Conservation (phyloP, 768 basidiomycete genomes). For the Amanita jacksonii region DNA sequence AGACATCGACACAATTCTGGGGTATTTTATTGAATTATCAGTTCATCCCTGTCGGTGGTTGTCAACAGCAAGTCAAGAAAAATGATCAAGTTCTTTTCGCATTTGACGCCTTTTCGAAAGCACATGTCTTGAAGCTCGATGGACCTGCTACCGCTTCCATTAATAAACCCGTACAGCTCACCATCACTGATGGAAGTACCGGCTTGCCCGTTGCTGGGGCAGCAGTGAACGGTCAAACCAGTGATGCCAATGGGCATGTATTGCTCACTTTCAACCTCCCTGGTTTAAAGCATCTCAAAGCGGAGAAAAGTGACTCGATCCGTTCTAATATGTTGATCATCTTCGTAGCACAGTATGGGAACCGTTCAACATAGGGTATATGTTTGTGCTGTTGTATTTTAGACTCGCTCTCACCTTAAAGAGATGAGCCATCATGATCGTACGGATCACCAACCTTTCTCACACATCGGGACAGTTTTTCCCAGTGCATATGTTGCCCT, state of each 20-base stretch:
- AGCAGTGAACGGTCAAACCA: constrained; percentile 16
- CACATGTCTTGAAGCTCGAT: constrained; percentile 24
- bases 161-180: constrained; percentile 20
- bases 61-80: constrained; percentile 25
- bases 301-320: constrained; percentile 20
- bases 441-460: too few relatives aligned
- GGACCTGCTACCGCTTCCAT: constrained; percentile 19
- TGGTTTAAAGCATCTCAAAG: constrained; percentile 20
- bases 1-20: constrained; percentile 30
- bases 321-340: constrained; percentile 20
- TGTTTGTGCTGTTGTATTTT: too few relatives aligned
- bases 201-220: constrained; percentile 25
- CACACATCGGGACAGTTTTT: too few relatives aligned
- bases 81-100: constrained; percentile 27
- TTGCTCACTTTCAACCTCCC: constrained; percentile 14
- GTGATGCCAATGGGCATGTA: constrained; percentile 18
- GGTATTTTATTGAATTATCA: constrained; percentile 25
- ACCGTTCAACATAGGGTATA: too few relatives aligned
- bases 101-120: constrained; percentile 26
- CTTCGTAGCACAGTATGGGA: constrained; percentile 10
- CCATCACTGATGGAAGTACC: constrained; percentile 28
- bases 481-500: too few relatives aligned
- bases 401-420: too few relatives aligned
- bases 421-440: too few relatives aligned
- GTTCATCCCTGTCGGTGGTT: constrained; percentile 29